Conservation (phyloP, 352 stramenopile genomes). For the Phytophthora ohioensis region DNA sequence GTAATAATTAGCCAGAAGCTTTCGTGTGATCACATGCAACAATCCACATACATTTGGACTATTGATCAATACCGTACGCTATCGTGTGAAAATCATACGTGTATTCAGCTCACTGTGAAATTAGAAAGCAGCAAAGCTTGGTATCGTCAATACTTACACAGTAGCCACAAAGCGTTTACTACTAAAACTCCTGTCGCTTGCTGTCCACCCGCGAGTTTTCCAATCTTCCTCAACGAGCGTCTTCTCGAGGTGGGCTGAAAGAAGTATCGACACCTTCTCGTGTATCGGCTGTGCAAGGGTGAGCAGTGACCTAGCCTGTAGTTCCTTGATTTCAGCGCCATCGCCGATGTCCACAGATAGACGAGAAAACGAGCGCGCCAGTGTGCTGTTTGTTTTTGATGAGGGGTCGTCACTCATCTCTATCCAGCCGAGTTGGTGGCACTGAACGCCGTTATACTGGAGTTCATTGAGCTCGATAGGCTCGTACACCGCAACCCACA, state of each 20-base stretch:
- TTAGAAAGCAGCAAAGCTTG: no score
- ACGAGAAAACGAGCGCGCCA: conserved; percentile 52
- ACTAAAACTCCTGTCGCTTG: no score
- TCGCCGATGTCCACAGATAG: conserved; percentile 25
- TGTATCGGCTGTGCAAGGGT: conserved; percentile 39
- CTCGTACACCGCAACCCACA: conserved; percentile 45
- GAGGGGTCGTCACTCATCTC: background rate
- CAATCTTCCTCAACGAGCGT: conserved; percentile 49
- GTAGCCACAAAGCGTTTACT: no score
- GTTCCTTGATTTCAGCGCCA: conserved; percentile 18
- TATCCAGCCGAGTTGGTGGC: conserved; percentile 37
- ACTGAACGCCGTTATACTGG: conserved; percentile 30
- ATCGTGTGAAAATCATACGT: no score
- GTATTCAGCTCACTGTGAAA: no score
- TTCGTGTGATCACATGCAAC: no score
- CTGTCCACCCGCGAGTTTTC: conserved; percentile 9
- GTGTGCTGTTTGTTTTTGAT: conserved; percentile 19
- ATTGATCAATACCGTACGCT: no score
- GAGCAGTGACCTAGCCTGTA: conserved; percentile 25
- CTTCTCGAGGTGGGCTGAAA: conserved; percentile 33
- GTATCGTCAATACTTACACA: no score
- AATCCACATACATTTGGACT: no score
- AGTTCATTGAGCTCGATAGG: conserved; percentile 39
- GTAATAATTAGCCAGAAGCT: no score
- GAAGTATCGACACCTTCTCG: conserved; percentile 31